Percentiles rank a stretch among this genome's conserved stretches.
Evolutionary conservation across 2,329 filamentous ascomycete genomes (phyloP).

Genomic region (Herpotrichia juniperi): DNA sequence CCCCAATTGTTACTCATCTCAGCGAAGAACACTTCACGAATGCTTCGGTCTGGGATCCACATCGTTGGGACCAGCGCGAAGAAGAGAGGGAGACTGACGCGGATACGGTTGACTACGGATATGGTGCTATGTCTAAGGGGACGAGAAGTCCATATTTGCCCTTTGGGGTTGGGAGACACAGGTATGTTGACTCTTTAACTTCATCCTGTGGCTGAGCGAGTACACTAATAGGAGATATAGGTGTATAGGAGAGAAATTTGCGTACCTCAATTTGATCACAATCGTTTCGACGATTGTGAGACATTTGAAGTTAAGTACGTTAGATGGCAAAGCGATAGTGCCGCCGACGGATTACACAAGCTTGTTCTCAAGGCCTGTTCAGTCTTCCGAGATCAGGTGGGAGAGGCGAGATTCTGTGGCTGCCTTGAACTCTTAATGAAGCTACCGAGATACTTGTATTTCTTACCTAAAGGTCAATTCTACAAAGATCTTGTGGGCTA

Average conservation of each 20-base stretch:
- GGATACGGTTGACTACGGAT: conserved; percentile 83
- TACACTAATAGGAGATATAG: conserved; percentile 82
- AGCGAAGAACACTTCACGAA: conserved; percentile 77
- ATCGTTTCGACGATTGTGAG: conserved; percentile 77
- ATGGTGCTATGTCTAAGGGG: conserved; percentile 85
- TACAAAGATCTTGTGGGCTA: too few relatives aligned
- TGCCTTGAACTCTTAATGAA: background rate
- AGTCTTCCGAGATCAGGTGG: conserved; percentile 13
- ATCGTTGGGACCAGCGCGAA: conserved; percentile 75
- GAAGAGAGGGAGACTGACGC: conserved; percentile 65
- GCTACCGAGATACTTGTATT: too few relatives aligned
- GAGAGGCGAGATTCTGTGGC: background rate
- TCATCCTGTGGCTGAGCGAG: too few relatives aligned
- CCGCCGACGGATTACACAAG: conserved; percentile 66
- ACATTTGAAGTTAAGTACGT: conserved; percentile 62
- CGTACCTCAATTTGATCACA: conserved; percentile 83
- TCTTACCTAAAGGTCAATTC: too few relatives aligned
- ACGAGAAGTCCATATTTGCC: conserved; percentile 84
- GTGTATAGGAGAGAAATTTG: conserved; percentile 93
- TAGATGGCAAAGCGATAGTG: conserved; percentile 68
- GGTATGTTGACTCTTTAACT: too few relatives aligned
- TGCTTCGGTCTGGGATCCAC: conserved; percentile 79
- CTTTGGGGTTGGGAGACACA: conserved; percentile 86
- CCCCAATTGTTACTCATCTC: conserved; percentile 75
- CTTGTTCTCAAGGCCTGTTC: conserved; percentile 9